Base-by-base conservation (phyloP, 2,329 filamentous ascomycete species). In the Botrytis hyacinthi region DNA sequence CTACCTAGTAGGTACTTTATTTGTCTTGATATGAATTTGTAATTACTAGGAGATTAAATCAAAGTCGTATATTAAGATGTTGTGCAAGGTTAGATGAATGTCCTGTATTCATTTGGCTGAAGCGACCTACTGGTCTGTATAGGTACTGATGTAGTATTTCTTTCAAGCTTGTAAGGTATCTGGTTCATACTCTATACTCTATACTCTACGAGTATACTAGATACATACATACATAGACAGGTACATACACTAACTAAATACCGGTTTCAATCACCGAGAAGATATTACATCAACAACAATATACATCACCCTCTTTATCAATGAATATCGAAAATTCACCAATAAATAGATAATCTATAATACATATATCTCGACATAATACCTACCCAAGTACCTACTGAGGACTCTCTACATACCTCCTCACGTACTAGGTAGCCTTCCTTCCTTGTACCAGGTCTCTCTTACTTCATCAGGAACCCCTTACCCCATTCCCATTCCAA, bases 401-500 rank as follows among this genome's bases (percentile, higher is more conserved):
- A n/a, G n/a, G n/a, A n/a, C n/a, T n/a, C n/a, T n/a, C n/a, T 35
- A 35, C 7, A 1, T 37, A 37, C 37, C 37, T 40, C 10, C 9
- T 40, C 37, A 40, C 8, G 10, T 12, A 40, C 37, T 12, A 40
- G 9, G 48, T n/a, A 51, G 48, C 26, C 48, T 14, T 16, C 61
- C 26, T 63, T 44, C 37, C 26, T 63, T 44, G 35, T 29, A n/a
- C 37, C 9, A 32, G 6, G 35, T 61, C 7, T n/a, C 42, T 51
- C 59, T 51, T 26, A 40, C 35, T 42, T 63, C 54, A 40, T 63
- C 69, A 48, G 57, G 51, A 70, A 59, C n/a, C 54, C 57, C 61
- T 54, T 22, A 44, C 54, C 60, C 67, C 71, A 40, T 29, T 68
- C 48, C 54, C 65, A 48, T 66, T 42, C 62, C 42, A 51, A 51